These are phyloP conservation scores for Annulohypoxylon truncatum DNA, from an alignment of 2,329 filamentous ascomycete species.

Conservation along the genomic window DNA sequence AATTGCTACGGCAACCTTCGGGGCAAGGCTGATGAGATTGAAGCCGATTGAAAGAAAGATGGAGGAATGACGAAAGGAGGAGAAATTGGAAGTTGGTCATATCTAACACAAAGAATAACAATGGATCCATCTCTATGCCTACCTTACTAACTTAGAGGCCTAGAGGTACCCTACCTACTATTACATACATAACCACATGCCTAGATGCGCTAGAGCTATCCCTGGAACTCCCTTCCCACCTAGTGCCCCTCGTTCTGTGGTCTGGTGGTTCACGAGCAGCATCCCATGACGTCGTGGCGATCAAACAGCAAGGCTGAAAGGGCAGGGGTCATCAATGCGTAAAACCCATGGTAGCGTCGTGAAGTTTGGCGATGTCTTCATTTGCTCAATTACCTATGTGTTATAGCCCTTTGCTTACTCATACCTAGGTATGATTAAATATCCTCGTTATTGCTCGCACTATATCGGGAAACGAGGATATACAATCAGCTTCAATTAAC, in stretches of 20 bases:
- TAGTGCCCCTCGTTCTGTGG: constrained; percentile 33
- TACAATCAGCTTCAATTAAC: constrained; percentile 1
- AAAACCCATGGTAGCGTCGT: constrained; percentile 12
- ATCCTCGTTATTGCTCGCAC: neutral
- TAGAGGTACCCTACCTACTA: neutral
- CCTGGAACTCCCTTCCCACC: constrained; percentile 6
- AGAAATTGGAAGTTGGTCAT: constrained; percentile 13
- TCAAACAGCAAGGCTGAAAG: constrained; percentile 23
- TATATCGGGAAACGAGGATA: neutral
- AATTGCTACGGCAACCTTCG: constrained; percentile 3
- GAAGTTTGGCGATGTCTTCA: constrained; percentile 2
- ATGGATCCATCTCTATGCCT: constrained; percentile 14
- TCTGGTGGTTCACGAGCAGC: constrained; percentile 33
- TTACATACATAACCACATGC: neutral
- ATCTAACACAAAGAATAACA: constrained; percentile 29
- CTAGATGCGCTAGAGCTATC: constrained; percentile 10
- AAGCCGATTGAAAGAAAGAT: constrained; percentile 4
- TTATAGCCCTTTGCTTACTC: neutral
- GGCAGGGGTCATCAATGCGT: constrained; percentile 20
- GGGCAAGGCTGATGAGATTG: constrained; percentile 7
- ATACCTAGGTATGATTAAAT: neutral
- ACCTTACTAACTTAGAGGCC: neutral
- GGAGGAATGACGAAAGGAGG: constrained; percentile 27
- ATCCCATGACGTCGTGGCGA: constrained; percentile 36
- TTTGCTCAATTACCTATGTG: neutral